Percentiles rank a stretch among this genome's conserved stretches.
Evolutionary conservation across 208 protist genomes (phyloP).

Genomic region (Leishmania lainsoni): DNA sequence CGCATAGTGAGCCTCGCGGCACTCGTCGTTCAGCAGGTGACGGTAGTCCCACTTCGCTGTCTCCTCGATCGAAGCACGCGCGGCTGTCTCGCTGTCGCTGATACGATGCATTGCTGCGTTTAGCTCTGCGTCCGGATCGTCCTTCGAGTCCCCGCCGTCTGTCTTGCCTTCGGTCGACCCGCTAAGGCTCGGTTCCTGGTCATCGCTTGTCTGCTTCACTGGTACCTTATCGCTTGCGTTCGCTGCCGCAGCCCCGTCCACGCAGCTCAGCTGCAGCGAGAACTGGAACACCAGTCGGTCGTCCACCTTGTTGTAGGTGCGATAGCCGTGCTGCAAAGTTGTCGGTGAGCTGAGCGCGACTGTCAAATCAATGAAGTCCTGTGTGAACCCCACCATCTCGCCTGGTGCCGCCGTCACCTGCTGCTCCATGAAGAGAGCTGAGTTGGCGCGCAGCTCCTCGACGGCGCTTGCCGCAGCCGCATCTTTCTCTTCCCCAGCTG

Average conservation of each 20-base stretch:
- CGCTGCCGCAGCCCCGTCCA: slow-evolving; percentile 22
- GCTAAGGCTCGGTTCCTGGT: slow-evolving; percentile 20
- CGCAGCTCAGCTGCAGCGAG: slow-evolving; percentile 43
- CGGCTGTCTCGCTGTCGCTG: slow-evolving; percentile 10
- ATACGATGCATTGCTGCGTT: slow-evolving; percentile 16
- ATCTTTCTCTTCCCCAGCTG: slow-evolving; percentile 18
- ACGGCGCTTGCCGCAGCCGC: slow-evolving; percentile 6
- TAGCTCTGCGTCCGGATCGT: slow-evolving; percentile 27
- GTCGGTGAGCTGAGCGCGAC: slow-evolving; percentile 55
- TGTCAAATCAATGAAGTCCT: slow-evolving; percentile 49
- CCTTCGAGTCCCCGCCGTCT: slow-evolving; percentile 31
- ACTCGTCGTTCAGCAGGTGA: slow-evolving; percentile 57
- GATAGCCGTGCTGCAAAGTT: slow-evolving; percentile 55
- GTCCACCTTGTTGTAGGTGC: slow-evolving; percentile 69
- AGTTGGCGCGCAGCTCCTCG: slow-evolving; percentile 32
- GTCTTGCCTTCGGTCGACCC: slow-evolving; percentile 19
- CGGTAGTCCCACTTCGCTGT: slow-evolving; percentile 21
- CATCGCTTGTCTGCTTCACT: slow-evolving; percentile 24
- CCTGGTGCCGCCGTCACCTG: slow-evolving; percentile 52
- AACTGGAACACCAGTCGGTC: slow-evolving; percentile 80
- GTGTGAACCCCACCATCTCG: slow-evolving; percentile 63
- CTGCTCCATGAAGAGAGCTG: slow-evolving; percentile 63
- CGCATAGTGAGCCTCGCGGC: slow-evolving; percentile 49
- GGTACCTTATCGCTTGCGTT: slow-evolving; percentile 7
- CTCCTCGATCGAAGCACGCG: slow-evolving; percentile 9